Evolutionary conservation across 2,329 filamentous ascomycete genomes (phyloP).

Genomic region (Ciborinia camelliae): DNA sequence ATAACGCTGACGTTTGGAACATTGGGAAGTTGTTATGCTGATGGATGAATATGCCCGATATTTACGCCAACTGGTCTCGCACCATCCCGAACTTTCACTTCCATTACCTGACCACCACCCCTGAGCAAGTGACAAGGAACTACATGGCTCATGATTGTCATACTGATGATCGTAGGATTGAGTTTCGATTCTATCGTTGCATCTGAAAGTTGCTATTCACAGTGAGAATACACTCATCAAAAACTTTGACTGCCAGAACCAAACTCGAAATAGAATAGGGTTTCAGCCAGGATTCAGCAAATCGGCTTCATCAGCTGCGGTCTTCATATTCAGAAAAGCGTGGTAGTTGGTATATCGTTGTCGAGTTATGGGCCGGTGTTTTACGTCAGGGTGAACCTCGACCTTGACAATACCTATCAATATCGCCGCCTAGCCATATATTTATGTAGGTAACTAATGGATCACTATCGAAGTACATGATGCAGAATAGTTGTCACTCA

Average conservation of each 20-base stretch:
- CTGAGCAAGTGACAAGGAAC: constrained; percentile 71
- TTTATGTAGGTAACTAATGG: neutral
- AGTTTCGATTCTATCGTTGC: neutral
- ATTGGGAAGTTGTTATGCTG: neutral
- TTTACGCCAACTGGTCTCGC: constrained; percentile 73
- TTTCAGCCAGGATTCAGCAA: too few species aligned
- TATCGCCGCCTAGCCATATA: neutral
- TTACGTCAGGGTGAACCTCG: neutral
- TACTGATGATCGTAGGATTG: too few species aligned
- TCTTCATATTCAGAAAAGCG: too few species aligned
- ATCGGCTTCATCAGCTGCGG: too few species aligned
- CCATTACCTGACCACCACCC: constrained; percentile 78
- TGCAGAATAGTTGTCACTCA: too few species aligned
- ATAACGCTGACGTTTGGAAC: neutral
- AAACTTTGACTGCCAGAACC: too few species aligned
- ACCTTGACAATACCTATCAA: neutral
- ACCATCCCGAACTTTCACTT: constrained; percentile 68
- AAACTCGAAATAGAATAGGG: too few species aligned
- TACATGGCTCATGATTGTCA: too few species aligned
- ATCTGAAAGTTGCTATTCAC: neutral
- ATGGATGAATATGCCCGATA: constrained; percentile 77
- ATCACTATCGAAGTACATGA: neutral
- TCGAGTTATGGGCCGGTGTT: neutral
- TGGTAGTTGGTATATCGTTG: too few species aligned
- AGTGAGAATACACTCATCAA: neutral